A percentile compares a stretch with the other conserved stretches of the same genome.
phyloP scores from a whole-genome alignment of 495 filamentous ascomycete genomes.

The Cercophora samala region DNA sequence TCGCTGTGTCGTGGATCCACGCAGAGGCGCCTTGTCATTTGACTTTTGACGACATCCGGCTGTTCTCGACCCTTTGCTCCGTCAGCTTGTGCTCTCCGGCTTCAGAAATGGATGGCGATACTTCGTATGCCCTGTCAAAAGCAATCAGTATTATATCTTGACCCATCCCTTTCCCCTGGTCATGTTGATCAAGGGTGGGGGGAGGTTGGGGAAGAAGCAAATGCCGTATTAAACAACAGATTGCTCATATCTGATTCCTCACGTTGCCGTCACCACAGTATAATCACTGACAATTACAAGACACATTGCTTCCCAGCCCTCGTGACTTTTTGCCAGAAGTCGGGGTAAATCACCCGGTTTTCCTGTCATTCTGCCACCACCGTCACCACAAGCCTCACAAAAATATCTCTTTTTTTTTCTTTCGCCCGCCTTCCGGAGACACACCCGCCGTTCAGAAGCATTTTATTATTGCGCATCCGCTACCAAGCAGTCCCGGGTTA shows the following conservation, averaged over 20 bases:
- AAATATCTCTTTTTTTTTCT: background rate
- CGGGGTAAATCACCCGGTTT: background rate
- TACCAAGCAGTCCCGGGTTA: background rate
- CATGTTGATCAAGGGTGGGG: background rate
- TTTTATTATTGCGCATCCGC: background rate
- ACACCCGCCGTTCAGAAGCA: background rate
- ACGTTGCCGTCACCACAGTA: background rate
- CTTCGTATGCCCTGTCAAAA: background rate
- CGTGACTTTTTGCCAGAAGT: conserved; percentile 1
- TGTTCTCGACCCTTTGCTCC: background rate
- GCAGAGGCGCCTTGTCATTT: conserved; percentile 9
- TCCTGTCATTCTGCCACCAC: background rate
- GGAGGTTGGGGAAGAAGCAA: background rate
- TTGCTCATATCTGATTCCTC: background rate
- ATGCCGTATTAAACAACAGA: background rate
- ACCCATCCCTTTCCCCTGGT: background rate
- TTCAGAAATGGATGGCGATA: conserved; percentile 6
- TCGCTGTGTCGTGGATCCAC: background rate
- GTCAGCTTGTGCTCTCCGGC: background rate
- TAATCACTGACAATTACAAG: background rate
- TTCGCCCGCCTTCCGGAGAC: background rate
- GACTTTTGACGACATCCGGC: background rate
- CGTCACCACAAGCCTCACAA: background rate
- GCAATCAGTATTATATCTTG: background rate
- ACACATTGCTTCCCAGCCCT: background rate